These are phyloP conservation scores for Raffaelea albimanens DNA, from an alignment of 2,329 filamentous ascomycete genomes.

Conservation along the genomic window DNA sequence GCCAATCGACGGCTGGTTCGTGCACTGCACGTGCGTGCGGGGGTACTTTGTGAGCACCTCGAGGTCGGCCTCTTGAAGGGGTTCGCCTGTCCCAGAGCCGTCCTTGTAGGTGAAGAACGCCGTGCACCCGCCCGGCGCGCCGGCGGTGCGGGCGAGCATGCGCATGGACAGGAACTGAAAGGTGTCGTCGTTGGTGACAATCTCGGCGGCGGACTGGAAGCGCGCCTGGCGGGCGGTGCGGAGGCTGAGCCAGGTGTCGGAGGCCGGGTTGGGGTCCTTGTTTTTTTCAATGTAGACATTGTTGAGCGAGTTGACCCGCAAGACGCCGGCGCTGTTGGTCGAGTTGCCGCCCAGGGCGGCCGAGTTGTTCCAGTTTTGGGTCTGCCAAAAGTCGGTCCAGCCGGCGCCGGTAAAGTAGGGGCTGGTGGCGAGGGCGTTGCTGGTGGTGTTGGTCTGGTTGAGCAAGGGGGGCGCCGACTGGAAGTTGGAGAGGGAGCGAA, in stretches of 20 bases:
- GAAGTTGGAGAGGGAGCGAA: slow-evolving; percentile 18
- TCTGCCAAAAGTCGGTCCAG: slow-evolving; percentile 20
- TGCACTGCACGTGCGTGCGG: slow-evolving; percentile 39
- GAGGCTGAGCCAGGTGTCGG: slow-evolving; percentile 36
- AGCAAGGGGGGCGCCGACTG: slow-evolving; percentile 17
- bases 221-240: slow-evolving; percentile 31
- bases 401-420: slow-evolving; percentile 20
- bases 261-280: slow-evolving; percentile 20
- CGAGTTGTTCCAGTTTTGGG: slow-evolving; percentile 16
- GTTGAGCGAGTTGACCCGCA: slow-evolving; percentile 23
- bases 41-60: slow-evolving; percentile 41
- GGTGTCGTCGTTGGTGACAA: slow-evolving; percentile 27
- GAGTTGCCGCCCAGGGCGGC: no score
- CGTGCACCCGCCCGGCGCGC: slow-evolving; percentile 37
- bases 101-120: slow-evolving; percentile 44
- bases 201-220: slow-evolving; percentile 40
- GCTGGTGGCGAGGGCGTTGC: slow-evolving; percentile 17
- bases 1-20: slow-evolving; percentile 48
- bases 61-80: slow-evolving; percentile 41
- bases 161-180: slow-evolving; percentile 34
- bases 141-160: slow-evolving; percentile 40
- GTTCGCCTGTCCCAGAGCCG: slow-evolving; percentile 2
- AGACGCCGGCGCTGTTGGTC: slow-evolving; percentile 1
- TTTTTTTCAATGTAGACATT: slow-evolving; percentile 35
- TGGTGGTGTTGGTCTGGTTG: slow-evolving; percentile 10